These are phyloP conservation scores for Vitellaria paradoxa DNA, from an alignment of 179 eudicot species.

Conservation along the genomic window DNA sequence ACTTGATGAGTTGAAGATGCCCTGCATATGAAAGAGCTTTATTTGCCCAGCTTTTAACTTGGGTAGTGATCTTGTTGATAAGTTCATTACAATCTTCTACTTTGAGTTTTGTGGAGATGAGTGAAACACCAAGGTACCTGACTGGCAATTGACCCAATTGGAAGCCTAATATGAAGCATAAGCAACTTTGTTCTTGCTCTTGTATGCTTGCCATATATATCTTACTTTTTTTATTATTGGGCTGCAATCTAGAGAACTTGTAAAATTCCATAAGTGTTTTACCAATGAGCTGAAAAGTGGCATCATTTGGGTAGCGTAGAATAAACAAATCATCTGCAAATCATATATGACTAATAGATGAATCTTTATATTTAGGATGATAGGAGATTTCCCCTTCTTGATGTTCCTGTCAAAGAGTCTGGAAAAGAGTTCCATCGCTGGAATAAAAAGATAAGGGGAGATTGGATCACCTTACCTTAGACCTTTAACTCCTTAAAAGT, in stretches of 20 bases:
- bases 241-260: not conserved
- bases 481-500: too few relatives aligned
- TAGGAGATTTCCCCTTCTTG: not conserved
- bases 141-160: not conserved
- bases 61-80: not conserved
- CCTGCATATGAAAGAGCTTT: too few relatives aligned
- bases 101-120: not conserved
- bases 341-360: not conserved
- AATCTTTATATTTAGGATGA: not conserved
- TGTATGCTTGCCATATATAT: not conserved
- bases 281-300: not conserved
- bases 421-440: not conserved
- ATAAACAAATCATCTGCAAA: conserved; percentile 1
- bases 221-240: not conserved
- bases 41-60: not conserved
- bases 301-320: not conserved
- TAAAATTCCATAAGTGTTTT: not conserved
- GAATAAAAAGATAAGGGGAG: not conserved
- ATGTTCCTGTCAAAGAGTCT: not conserved
- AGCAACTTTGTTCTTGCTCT: not conserved
- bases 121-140: not conserved
- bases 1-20: too few relatives aligned
- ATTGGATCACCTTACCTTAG: not conserved
- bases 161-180: not conserved
- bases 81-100: not conserved